These are phyloP conservation scores for Pinus tabuliformis DNA, from an alignment of 75 land plant species.

Conservation along the genomic window DNA sequence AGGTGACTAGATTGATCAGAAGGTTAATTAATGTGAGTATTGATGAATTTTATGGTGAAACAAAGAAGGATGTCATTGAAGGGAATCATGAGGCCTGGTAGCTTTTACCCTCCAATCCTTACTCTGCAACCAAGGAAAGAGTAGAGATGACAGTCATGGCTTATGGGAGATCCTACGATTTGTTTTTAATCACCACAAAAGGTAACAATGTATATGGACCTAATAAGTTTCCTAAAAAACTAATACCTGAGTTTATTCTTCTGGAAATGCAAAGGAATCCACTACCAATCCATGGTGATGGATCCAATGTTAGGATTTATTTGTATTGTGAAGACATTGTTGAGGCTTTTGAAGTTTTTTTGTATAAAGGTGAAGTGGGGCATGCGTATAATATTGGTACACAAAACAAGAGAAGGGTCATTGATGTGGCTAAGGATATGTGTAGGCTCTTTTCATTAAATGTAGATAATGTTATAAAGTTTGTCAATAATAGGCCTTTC, in stretches of 20 bases:
- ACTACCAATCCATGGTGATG: slow-evolving; percentile 76
- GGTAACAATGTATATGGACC: slow-evolving; percentile 83
- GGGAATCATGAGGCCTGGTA: slow-evolving; percentile 73
- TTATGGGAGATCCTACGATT: slow-evolving; percentile 68
- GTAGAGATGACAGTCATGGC: slow-evolving; percentile 82
- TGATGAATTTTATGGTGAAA: slow-evolving; percentile 74
- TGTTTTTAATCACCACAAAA: slow-evolving; percentile 65
- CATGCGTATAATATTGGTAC: slow-evolving; percentile 80
- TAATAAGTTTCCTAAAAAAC: slow-evolving; percentile 78
- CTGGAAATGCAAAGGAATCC: slow-evolving; percentile 63
- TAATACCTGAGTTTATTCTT: slow-evolving; percentile 69
- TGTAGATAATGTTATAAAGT: slow-evolving; percentile 41
- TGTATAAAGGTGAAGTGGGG: slow-evolving; percentile 66
- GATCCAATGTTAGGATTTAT: slow-evolving; percentile 69
- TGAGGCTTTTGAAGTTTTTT: slow-evolving; percentile 68
- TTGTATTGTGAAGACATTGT: slow-evolving; percentile 70
- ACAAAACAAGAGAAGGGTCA: slow-evolving; percentile 64
- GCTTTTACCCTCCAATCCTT: slow-evolving; percentile 70
- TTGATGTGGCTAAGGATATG: slow-evolving; percentile 72
- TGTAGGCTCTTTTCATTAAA: slow-evolving; percentile 57
- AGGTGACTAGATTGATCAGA: slow-evolving; percentile 55
- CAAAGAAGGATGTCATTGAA: slow-evolving; percentile 66
- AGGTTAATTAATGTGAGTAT: slow-evolving; percentile 77
- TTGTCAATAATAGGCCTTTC: slow-evolving; percentile 72
- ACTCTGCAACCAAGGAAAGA: slow-evolving; percentile 70